Conservation (phyloP, 2,329 filamentous ascomycete genomes). For the Claviceps humidiphila region DNA sequence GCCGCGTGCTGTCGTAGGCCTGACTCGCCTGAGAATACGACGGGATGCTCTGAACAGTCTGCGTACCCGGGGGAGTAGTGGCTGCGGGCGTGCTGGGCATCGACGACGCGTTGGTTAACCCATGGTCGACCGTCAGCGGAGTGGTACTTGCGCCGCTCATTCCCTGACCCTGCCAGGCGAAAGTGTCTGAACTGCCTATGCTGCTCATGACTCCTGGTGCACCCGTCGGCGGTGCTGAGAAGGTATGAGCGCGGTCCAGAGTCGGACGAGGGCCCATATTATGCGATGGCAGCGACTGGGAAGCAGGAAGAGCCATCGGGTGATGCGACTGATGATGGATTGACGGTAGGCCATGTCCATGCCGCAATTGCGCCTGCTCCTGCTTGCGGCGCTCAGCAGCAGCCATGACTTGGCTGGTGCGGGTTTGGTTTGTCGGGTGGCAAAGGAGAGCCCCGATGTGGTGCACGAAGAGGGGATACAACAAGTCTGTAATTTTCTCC, state of each 20-base stretch:
- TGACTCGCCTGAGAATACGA: slow-evolving; percentile 57
- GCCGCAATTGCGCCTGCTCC: slow-evolving; percentile 53
- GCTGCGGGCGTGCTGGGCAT: slow-evolving; percentile 86
- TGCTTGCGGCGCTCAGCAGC: slow-evolving; percentile 67
- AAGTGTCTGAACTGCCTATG: slow-evolving; percentile 64
- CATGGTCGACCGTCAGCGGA: slow-evolving; percentile 67
- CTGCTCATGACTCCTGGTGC: slow-evolving; percentile 70
- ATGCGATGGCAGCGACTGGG: slow-evolving; percentile 49
- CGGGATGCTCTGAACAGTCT: slow-evolving; percentile 60
- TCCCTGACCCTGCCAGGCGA: slow-evolving; percentile 59
- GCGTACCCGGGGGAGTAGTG: slow-evolving; percentile 71
- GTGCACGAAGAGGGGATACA: slow-evolving; percentile 95
- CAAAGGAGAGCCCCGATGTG: slow-evolving; percentile 91
- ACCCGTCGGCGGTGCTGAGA: slow-evolving; percentile 85
- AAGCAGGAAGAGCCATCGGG: slow-evolving; percentile 47
- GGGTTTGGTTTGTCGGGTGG: slow-evolving; percentile 76
- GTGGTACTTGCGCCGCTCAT: slow-evolving; percentile 51
- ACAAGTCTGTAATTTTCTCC: slow-evolving; percentile 92
- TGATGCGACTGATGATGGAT: slow-evolving; percentile 52
- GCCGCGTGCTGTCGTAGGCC: slow-evolving; percentile 62
- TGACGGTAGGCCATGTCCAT: slow-evolving; percentile 46
- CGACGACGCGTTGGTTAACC: slow-evolving; percentile 64
- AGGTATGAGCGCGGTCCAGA: slow-evolving; percentile 78
- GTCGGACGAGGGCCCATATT: slow-evolving; percentile 57
- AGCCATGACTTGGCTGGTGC: slow-evolving; percentile 77